These are phyloP conservation scores for Alternaria alternata DNA, from an alignment of 2,329 filamentous ascomycete species.

Conservation along the genomic window DNA sequence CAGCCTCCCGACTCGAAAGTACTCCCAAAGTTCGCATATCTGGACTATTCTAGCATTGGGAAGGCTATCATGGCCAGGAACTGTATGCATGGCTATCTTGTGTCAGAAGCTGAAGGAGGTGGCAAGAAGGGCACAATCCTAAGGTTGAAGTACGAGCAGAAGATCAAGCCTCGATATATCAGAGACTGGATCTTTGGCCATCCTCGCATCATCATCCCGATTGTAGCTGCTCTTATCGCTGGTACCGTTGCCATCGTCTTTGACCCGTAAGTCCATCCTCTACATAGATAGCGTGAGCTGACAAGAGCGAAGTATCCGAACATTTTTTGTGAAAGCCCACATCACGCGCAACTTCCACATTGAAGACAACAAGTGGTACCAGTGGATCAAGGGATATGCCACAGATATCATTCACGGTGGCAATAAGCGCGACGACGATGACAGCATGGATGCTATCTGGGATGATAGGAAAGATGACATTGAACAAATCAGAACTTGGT, in stretches of 20 bases:
- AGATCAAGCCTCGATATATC: conserved; percentile 77
- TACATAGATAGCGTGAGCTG: conserved; percentile 10
- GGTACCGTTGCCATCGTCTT: conserved; percentile 83
- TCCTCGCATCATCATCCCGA: conserved; percentile 85
- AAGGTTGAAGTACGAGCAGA: conserved; percentile 83
- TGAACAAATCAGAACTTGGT: conserved; percentile 81
- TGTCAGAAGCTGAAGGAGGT: conserved; percentile 73
- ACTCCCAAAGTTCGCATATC: conserved; percentile 77
- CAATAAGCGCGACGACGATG: conserved; percentile 66
- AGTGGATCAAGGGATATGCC: conserved; percentile 81
- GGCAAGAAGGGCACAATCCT: conserved; percentile 79
- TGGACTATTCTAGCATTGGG: conserved; percentile 77
- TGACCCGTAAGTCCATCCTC: conserved; percentile 66
- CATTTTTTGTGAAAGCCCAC: conserved; percentile 89
- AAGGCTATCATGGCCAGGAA: conserved; percentile 89
- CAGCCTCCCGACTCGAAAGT: conserved; percentile 89
- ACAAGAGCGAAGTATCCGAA: conserved; percentile 67
- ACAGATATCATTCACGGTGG: conserved; percentile 70
- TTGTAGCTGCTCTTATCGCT: conserved; percentile 81
- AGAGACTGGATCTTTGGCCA: conserved; percentile 89
- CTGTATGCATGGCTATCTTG: conserved; percentile 85
- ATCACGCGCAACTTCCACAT: conserved; percentile 80
- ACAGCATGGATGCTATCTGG: conserved; percentile 82
- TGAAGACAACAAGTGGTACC: conserved; percentile 75
- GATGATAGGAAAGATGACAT: conserved; percentile 85